Percentiles rank a stretch among this genome's conserved stretches.
Evolutionary conservation across 129 eudicot species (phyloP).

Genomic region (Saposhnikovia divaricata): DNA sequence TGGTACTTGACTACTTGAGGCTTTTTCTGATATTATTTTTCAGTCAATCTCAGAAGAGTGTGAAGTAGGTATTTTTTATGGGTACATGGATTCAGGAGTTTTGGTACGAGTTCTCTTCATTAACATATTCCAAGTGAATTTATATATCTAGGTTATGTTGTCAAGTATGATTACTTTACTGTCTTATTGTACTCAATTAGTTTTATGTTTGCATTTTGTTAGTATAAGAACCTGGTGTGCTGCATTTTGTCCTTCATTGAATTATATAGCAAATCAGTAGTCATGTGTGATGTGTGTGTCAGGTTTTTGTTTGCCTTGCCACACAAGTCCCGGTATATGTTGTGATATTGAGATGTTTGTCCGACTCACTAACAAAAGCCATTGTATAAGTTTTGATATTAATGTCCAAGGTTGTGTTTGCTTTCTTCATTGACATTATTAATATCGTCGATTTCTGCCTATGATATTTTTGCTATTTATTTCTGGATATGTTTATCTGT

Average conservation of each 20-base stretch:
- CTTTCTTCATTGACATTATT: too few relatives aligned
- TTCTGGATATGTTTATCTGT: too few relatives aligned
- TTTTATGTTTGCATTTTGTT: neutral
- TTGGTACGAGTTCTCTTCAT: neutral
- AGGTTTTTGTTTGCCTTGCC: neutral
- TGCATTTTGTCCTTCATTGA: neutral
- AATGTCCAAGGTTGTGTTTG: neutral
- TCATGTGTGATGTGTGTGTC: too few relatives aligned
- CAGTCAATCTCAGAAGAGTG: neutral
- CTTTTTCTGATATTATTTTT: neutral
- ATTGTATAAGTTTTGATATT: too few relatives aligned
- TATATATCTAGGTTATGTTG: neutral
- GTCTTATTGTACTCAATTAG: neutral
- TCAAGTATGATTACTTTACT: neutral
- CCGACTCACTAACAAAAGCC: neutral
- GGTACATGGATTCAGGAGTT: neutral
- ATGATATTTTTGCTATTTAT: neutral
- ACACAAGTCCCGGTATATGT: neutral
- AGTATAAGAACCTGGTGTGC: neutral
- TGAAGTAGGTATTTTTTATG: neutral
- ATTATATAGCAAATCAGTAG: too few relatives aligned
- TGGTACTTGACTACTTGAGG: neutral
- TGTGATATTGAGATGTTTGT: neutral
- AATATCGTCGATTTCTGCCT: neutral
- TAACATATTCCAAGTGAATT: neutral